Evolutionary conservation across 1,139 yeast species (phyloP), one percentile per base, ranked within the genome.

Genomic region (Hemisphaericaspora xylofermentans): DNA sequence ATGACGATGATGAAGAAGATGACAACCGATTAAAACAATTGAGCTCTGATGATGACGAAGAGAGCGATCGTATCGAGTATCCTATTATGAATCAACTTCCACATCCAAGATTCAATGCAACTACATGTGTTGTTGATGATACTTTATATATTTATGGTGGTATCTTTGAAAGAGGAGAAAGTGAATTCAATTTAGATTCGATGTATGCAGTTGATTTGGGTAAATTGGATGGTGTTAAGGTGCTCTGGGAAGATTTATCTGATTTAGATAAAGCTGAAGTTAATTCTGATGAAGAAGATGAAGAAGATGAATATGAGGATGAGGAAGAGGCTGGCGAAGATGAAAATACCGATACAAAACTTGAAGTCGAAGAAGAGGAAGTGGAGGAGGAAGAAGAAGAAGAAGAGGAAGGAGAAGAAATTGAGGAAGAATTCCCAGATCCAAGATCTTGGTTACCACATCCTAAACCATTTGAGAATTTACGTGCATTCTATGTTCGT

Each of bases 381-480:
- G 84, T 73, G 17, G 84, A 70, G 13, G 84, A 74, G 31, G 82
- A 73, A 34, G 82, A 77, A 21, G 84, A 75, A 25, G 85, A 74
- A 21, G 86, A 76, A 32, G 87, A 76, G 27, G 83, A 74, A 33
- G 78, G 60, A 4, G 81, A 68, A 16, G 82, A 71, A 34, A 84
- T 74, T 6, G 87, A 78, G 44, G 81, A 80, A 30, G 91, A 83
- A 47, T 78, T 82, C 53, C 95, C 96, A 5, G 98, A 93, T 62
- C 85, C 85, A 35, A 78, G 96, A 61, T 96, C 97, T 19, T 91
- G 96, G 96, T 74, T 93, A 46, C 97, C 98, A 35, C 97, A 89
- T 60, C 98, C 98, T 35, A 89, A 91, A 58, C 84, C 96, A n/a
- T 93, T 93, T 56, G 98, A 93, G 63, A 67, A 79, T 1, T 70